Conservation (phyloP, 345 rosid genomes). For the Sisymbrium irio region DNA sequence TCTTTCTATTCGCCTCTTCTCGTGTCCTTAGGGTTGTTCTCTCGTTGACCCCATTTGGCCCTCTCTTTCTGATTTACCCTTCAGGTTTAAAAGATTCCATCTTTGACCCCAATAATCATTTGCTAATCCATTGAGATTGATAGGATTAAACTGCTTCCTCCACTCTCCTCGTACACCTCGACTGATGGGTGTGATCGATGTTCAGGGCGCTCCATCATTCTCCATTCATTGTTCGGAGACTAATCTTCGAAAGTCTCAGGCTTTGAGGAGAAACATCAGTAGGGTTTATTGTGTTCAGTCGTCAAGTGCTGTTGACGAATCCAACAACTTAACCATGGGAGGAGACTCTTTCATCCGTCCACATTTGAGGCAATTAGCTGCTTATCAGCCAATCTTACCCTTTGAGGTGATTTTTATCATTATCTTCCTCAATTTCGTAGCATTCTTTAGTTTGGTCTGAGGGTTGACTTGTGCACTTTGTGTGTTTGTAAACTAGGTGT, state of each 20-base stretch:
- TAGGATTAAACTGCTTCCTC: background rate
- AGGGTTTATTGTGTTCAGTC: conserved; percentile 38
- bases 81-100: conserved; percentile 4
- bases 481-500: conserved; percentile 44
- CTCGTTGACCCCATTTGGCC: background rate
- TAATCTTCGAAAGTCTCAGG: conserved; percentile 23
- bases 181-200: conserved; percentile 56
- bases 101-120: background rate
- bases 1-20: background rate
- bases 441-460: too few relatives aligned
- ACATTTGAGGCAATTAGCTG: conserved; percentile 70
- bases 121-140: background rate
- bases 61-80: background rate
- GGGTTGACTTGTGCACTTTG: too few relatives aligned
- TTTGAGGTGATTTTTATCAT: conserved; percentile 92
- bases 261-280: conserved; percentile 28
- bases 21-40: conserved; percentile 2
- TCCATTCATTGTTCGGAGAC: conserved; percentile 33
- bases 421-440: too few relatives aligned
- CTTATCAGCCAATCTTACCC: conserved; percentile 91
- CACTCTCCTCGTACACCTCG: background rate
- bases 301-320: conserved; percentile 48
- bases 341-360: conserved; percentile 83
- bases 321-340: conserved; percentile 47
- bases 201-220: conserved; percentile 40